These are phyloP conservation scores for Yamadazyma diospyri DNA, from an alignment of 1,139 yeast species.

Conservation along the genomic window DNA sequence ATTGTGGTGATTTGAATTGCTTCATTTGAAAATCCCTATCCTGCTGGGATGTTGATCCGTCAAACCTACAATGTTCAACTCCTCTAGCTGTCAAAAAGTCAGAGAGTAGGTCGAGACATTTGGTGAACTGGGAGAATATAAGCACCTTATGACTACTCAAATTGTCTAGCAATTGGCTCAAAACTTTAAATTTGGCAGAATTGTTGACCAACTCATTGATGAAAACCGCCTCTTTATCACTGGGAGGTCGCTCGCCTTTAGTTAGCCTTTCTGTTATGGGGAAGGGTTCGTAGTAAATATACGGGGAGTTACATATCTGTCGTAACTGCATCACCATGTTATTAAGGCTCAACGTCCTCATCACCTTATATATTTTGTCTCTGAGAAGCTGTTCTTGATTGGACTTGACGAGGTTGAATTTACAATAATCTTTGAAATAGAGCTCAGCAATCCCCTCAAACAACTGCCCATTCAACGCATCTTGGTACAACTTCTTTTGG, in stretches of 20 bases:
- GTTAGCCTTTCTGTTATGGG: constrained; percentile 27
- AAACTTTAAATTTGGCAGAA: constrained; percentile 69
- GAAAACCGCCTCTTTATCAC: constrained; percentile 19
- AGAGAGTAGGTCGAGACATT: constrained; percentile 68
- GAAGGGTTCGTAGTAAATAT: constrained; percentile 78
- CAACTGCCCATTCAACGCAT: constrained; percentile 49
- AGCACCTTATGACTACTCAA: constrained; percentile 66
- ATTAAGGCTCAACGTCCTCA: constrained; percentile 38
- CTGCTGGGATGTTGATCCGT: constrained; percentile 67
- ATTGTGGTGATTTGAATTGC: constrained; percentile 41
- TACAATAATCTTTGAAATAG: constrained; percentile 16
- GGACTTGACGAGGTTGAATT: constrained; percentile 10
- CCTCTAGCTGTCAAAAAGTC: constrained; percentile 52
- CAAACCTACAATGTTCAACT: constrained; percentile 59
- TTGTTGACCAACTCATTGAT: constrained; percentile 35
- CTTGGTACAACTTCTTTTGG: constrained; percentile 64
- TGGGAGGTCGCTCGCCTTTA: constrained; percentile 21
- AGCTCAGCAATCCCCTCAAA: constrained; percentile 28
- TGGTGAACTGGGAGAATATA: constrained; percentile 81
- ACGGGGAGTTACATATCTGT: constrained; percentile 81
- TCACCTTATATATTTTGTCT: constrained; percentile 16
- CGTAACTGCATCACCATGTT: constrained; percentile 81
- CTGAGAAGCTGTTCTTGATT: constrained; percentile 8
- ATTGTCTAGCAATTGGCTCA: constrained; percentile 58
- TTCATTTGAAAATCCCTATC: constrained; percentile 65